phyloP scores from a whole-genome alignment of 2,329 filamentous ascomycete species.

The Fusarium sp. region DNA sequence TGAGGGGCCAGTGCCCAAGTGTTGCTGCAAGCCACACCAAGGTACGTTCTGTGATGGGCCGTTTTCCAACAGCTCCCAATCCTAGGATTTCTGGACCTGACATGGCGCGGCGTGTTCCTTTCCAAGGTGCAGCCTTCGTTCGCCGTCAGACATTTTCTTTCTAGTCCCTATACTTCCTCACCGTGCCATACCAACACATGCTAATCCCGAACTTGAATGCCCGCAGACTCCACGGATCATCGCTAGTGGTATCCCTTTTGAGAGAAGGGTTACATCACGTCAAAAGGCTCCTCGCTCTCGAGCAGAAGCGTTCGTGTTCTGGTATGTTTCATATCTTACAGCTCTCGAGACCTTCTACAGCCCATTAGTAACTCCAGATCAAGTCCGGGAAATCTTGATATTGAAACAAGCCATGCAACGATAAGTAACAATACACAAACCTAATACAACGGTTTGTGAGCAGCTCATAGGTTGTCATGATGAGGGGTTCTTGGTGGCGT shows the following conservation, averaged over 20 bases:
- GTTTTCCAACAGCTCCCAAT: neutral
- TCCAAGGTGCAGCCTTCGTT: no score
- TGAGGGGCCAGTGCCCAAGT: constrained; percentile 1
- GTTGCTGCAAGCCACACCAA: constrained; percentile 13
- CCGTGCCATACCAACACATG: neutral
- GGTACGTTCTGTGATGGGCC: neutral
- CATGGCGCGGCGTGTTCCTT: neutral
- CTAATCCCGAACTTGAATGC: neutral
- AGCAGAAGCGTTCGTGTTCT: neutral
- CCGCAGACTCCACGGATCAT: neutral
- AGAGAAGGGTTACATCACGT: constrained; percentile 8
- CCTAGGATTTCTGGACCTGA: neutral
- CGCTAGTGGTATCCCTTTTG: neutral
- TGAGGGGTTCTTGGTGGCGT: constrained; percentile 18
- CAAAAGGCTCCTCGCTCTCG: neutral
- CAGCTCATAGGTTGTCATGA: constrained; percentile 18
- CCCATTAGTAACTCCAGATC: neutral
- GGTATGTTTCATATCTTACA: neutral
- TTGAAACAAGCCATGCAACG: neutral
- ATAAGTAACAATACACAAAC: neutral
- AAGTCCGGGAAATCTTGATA: neutral
- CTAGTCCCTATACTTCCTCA: neutral
- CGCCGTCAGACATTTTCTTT: neutral
- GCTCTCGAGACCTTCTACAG: neutral
- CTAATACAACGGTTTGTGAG: neutral